Evolutionary conservation across 1,284 basidiomycete genomes (phyloP), one percentile per base, ranked within the genome.

Genomic region (Marasmius sp.): DNA sequence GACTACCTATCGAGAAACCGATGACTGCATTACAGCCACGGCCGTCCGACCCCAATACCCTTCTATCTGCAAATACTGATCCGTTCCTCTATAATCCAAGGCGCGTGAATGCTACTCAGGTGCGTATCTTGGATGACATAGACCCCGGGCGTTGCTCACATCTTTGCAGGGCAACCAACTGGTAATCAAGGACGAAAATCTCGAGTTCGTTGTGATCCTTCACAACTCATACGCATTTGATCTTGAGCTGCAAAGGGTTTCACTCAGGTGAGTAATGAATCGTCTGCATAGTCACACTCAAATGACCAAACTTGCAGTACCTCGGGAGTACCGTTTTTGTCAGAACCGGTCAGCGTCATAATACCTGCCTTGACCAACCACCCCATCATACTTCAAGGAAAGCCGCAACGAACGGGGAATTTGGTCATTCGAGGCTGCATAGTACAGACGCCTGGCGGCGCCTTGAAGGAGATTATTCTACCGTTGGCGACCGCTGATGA

Each of bases 201-300:
- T 95, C 18, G 93, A 97, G 67, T 85, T 98, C 65, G 81, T 89
- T 34, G 81, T 98, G 36, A 91, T 91, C 10, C 76, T 99, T n/a
- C 85, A 88, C 63, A 99, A 99, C 71, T 93, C 94, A 0, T 97
- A 92, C 70, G 85, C 92, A 1, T 95, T 98, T 72, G 93, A 95
- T 63, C 80, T 99, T 10, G 94, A 97, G 63, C 74, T 98, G 33
- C 87, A 93, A 63, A 88, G 86, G 64, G 71, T 98, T 37, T 85
- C 87, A 10, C 79, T 98, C 9, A 91, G 94, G 95, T 95, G 68
- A 67, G 78, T 71, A 47, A 3, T 18, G 39, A 38, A 37, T 18
- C 1, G 18, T 57, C 6, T 47, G 41, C 14, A 1, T 34, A 14
- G 20, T 33, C 58, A n/a, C n/a, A 41, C 38, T 61, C 47, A 14